Base-by-base conservation (phyloP, 2,329 filamentous ascomycete species). In the Rhynchosporium graminicola region DNA sequence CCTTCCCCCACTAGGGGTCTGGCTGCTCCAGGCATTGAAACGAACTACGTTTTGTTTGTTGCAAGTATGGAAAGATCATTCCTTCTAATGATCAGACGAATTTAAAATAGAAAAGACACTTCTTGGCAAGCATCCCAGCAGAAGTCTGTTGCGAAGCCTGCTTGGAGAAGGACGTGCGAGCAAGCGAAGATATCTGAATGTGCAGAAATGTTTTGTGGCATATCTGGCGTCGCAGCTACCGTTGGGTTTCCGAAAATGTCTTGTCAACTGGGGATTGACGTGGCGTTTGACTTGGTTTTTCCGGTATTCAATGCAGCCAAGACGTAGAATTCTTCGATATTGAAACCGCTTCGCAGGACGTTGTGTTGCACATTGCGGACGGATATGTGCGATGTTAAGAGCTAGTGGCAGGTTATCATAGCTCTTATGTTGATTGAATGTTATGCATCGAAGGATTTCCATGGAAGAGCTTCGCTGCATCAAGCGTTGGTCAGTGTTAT, bases 171-270 rank as follows among this genome's bases (percentile, higher is more conserved):
- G 40, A 55, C 52, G 26, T 55, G 52, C 52, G 40, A 55, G 36
- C 20, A 43, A 43, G 52, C 52, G 36, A 55, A 43, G 52, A 55
- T 55, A 55, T 55, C 52, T 42, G 36, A 36, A 29, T 20, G 36
- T 29, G 28, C 52, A 55, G n/a, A 55, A 42, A 12, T 42, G 29
- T 12, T 26, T 29, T 43, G 52, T 29, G 52, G 43, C n/a, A 55
- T 55, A 6, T 54, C 51, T 40, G 15, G 52, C 28, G 28, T 31
- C 12, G 10, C 12, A 9, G 29, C 40, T 40, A n/a, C 33, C 9
- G 48, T 15, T 28, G 38, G 29, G 38, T 55, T 7, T 55, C 20
- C 28, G 36, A 42, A 6, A 4, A 13, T 29, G 20, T 55, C 29
- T 52, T 38, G 9, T 31, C 29, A 12, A 10, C 8, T 6, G 36